phyloP scores from a whole-genome alignment of 768 basidiomycete genomes.

The Agrocybe praecox region DNA sequence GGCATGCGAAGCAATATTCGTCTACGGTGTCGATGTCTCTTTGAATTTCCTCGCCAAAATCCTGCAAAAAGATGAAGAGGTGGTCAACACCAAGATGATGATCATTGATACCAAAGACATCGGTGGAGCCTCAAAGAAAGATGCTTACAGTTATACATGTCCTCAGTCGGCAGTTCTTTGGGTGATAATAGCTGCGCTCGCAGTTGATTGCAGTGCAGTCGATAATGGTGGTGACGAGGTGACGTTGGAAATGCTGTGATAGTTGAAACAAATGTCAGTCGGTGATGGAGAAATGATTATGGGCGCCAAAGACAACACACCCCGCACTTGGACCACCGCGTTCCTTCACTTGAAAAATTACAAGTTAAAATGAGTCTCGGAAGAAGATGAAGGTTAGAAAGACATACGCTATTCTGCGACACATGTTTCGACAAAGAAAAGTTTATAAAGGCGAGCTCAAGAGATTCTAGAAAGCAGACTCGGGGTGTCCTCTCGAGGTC shows the following conservation, averaged over 20 bases:
- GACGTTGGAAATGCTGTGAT: conserved; percentile 76
- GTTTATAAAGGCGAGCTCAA: conserved; percentile 2
- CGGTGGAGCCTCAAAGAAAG: neutral
- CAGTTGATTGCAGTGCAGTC: conserved; percentile 71
- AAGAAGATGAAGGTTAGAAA: neutral
- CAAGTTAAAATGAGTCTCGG: conserved; percentile 10
- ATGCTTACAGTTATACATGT: conserved; percentile 59
- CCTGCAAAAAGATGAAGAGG: conserved; percentile 37
- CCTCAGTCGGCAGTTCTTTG: conserved; percentile 52
- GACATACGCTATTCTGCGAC: conserved; percentile 75
- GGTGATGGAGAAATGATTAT: conserved; percentile 3
- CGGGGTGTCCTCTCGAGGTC: neutral
- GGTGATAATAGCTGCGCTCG: conserved; percentile 65
- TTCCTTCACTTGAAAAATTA: conserved; percentile 63
- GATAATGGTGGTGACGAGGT: conserved; percentile 70
- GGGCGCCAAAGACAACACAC: conserved; percentile 39
- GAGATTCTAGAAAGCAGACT: neutral
- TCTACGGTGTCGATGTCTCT: conserved; percentile 70
- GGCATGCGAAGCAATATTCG: conserved; percentile 72
- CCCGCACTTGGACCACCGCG: conserved; percentile 71
- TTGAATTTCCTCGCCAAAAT: conserved; percentile 70
- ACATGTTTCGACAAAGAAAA: conserved; percentile 46
- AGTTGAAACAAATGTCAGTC: conserved; percentile 3
- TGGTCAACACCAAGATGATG: conserved; percentile 2
- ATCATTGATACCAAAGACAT: neutral